These are phyloP conservation scores for Pterocarpus macrocarpus DNA, from an alignment of 306 rosid species.

Conservation along the genomic window DNA sequence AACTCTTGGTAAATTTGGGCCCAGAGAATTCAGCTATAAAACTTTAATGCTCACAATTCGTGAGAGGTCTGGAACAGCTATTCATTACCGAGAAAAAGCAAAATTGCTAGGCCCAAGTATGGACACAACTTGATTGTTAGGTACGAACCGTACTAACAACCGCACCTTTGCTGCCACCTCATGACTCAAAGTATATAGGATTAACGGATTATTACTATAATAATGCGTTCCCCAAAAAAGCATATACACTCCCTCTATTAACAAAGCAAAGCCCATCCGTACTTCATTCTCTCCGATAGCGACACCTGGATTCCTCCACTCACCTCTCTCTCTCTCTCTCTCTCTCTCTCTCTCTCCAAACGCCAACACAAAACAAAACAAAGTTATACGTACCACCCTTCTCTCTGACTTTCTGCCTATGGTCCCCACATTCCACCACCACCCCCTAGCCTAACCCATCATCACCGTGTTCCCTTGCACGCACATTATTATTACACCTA, in stretches of 20 bases:
- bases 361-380: not conserved
- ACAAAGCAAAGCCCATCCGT: conserved; percentile 12
- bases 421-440: conserved; percentile 55
- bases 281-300: conserved; percentile 50
- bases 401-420: conserved; percentile 56
- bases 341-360: not conserved
- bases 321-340: not conserved
- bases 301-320: conserved; percentile 59
- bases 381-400: conserved; percentile 44
- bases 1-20: too few relatives aligned
- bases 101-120: too few relatives aligned
- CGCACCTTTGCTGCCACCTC: not conserved
- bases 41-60: too few relatives aligned
- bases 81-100: too few relatives aligned
- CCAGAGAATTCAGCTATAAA: too few relatives aligned
- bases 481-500: not conserved
- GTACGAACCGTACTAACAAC: conserved; percentile 41
- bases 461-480: conserved; percentile 30
- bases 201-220: not conserved
- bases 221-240: conserved; percentile 6
- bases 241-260: not conserved
- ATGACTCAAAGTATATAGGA: not conserved
- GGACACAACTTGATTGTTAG: too few relatives aligned
- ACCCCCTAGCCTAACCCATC: conserved; percentile 31
- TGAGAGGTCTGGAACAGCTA: too few relatives aligned